A percentile compares a stretch with the other conserved stretches of the same genome.
phyloP scores from a whole-genome alignment of 768 basidiomycete species.

The Kwoniella bestiolae region DNA sequence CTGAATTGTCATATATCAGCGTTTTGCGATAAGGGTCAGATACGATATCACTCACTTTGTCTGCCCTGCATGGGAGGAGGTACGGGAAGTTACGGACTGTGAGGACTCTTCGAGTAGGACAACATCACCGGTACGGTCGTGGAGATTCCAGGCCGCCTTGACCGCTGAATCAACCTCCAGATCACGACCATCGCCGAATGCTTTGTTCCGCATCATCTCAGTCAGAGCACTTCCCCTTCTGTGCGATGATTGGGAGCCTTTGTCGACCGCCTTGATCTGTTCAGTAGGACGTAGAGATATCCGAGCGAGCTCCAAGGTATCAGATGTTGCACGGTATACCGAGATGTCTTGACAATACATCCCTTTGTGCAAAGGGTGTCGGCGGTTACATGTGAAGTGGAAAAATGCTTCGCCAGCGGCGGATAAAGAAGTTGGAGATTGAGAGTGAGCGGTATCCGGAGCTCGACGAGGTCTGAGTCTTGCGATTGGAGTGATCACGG shows the following conservation, averaged over 20 bases:
- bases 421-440: constrained; percentile 11
- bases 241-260: background rate
- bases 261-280: background rate
- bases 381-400: constrained; percentile 11
- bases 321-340: constrained; percentile 46
- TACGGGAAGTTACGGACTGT: background rate
- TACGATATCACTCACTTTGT: constrained; percentile 18
- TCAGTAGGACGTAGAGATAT: constrained; percentile 14
- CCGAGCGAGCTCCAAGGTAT: constrained; percentile 47
- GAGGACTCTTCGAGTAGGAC: background rate
- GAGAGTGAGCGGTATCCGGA: constrained; percentile 52
- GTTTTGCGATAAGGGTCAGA: background rate
- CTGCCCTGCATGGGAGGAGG: background rate
- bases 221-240: constrained; percentile 43
- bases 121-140: constrained; percentile 9
- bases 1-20: constrained; percentile 17
- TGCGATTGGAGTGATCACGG: constrained; percentile 65
- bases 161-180: constrained; percentile 19
- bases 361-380: constrained; percentile 16
- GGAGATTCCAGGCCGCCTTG: constrained; percentile 37
- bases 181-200: constrained; percentile 16
- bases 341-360: constrained; percentile 32
- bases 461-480: constrained; percentile 58
- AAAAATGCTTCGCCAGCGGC: constrained; percentile 7
- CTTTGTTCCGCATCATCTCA: constrained; percentile 45